Conservation (phyloP, 73 alveolate species). For the Paramecium bursaria region DNA sequence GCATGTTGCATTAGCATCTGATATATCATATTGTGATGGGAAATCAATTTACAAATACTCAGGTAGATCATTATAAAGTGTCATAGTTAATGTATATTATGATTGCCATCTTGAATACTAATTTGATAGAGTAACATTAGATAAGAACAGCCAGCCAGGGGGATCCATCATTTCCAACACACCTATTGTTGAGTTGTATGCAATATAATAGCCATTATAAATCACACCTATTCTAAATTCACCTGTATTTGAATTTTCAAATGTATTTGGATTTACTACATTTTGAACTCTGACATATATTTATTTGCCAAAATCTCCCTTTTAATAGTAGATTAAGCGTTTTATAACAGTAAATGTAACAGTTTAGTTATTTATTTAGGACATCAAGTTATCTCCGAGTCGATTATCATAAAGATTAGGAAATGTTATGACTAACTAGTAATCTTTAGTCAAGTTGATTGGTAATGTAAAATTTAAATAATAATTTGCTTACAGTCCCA, state of each 20-base stretch:
- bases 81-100: conserved; percentile 19
- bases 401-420: conserved; percentile 70
- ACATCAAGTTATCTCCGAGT: conserved; percentile 69
- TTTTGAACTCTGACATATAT: background rate
- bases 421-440: conserved; percentile 53
- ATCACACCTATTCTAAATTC: conserved; percentile 53
- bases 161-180: conserved; percentile 67
- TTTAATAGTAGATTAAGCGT: background rate
- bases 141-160: conserved; percentile 64
- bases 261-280: conserved; percentile 64
- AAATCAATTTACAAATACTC: conserved; percentile 43
- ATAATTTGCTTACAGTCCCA: conserved; percentile 68
- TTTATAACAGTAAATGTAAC: conserved; percentile 10
- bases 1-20: conserved; percentile 21
- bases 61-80: conserved; percentile 52
- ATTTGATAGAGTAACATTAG: conserved; percentile 14
- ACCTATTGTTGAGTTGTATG: conserved; percentile 53
- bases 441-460: conserved; percentile 10
- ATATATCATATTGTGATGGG: conserved; percentile 46
- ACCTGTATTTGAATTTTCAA: conserved; percentile 56
- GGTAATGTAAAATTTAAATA: conserved; percentile 56
- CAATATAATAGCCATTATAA: background rate
- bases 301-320: conserved; percentile 1
- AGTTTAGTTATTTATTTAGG: conserved; percentile 27
- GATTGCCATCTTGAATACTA: conserved; percentile 58